Conservation (phyloP, 2,329 filamentous ascomycete species). For the Trichoderma sp. region DNA sequence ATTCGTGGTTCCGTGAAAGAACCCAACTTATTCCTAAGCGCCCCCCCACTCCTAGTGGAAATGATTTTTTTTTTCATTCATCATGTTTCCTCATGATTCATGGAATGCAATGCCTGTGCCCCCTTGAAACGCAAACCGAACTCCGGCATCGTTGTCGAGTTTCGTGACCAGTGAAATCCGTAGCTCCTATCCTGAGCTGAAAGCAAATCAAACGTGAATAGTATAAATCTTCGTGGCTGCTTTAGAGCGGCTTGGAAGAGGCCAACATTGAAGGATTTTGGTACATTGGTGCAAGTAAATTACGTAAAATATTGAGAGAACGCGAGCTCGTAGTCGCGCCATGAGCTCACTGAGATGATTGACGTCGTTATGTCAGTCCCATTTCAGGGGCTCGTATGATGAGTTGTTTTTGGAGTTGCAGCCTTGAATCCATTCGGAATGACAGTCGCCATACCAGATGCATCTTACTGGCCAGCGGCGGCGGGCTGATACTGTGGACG, state of each 20-base stretch:
- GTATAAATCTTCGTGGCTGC: background rate
- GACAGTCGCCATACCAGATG: background rate
- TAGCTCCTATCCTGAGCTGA: slow-evolving; percentile 21
- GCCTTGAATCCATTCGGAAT: background rate
- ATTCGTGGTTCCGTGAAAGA: slow-evolving; percentile 12
- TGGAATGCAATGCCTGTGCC: slow-evolving; percentile 20
- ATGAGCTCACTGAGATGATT: background rate
- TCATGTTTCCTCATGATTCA: slow-evolving; percentile 22
- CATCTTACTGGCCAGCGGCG: slow-evolving; percentile 28
- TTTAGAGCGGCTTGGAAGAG: background rate
- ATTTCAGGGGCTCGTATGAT: background rate
- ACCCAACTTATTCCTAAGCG: slow-evolving; percentile 6
- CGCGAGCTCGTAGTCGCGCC: background rate
- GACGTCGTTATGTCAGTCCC: background rate
- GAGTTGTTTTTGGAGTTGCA: background rate
- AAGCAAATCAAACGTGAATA: slow-evolving; percentile 13
- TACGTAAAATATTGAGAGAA: background rate
- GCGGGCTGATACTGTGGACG: slow-evolving; percentile 33
- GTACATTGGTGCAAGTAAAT: slow-evolving; percentile 27
- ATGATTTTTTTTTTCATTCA: slow-evolving; percentile 3
- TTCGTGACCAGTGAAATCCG: slow-evolving; percentile 20
- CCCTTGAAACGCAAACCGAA: slow-evolving; percentile 26
- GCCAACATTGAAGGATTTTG: slow-evolving; percentile 26
- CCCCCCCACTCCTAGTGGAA: background rate
- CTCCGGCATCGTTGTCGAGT: slow-evolving; percentile 22